phyloP scores from a whole-genome alignment of 2,329 filamentous ascomycete species.

The Penicillium frequentans region DNA sequence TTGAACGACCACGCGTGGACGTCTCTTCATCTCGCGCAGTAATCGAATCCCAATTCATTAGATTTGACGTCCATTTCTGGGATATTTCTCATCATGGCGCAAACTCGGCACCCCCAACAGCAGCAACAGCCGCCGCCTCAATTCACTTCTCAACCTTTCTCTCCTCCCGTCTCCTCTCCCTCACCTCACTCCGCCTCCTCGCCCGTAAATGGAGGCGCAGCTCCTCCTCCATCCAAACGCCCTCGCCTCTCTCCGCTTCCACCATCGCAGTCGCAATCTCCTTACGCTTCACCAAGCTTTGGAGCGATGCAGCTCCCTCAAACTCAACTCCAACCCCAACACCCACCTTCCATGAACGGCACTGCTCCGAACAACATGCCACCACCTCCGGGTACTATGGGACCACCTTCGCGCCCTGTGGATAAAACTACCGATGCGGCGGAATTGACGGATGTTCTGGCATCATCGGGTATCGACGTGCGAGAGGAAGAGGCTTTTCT shows the following conservation, averaged over 20 bases:
- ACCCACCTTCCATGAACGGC: slow-evolving; percentile 31
- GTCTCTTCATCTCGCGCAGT: slow-evolving; percentile 21
- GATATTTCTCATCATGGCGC: slow-evolving; percentile 53
- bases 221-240: slow-evolving; percentile 72
- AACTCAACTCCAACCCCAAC: slow-evolving; percentile 4
- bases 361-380: slow-evolving; percentile 55
- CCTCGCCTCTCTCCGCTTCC: slow-evolving; percentile 69
- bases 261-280: slow-evolving; percentile 56
- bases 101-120: slow-evolving; percentile 49
- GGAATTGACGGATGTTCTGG: slow-evolving; percentile 79
- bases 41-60: slow-evolving; percentile 13
- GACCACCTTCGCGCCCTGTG: slow-evolving; percentile 60
- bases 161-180: slow-evolving; percentile 61
- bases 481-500: slow-evolving; percentile 83
- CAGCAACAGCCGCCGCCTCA: slow-evolving; percentile 41
- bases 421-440: slow-evolving; percentile 57
- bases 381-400: slow-evolving; percentile 54
- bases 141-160: slow-evolving; percentile 57
- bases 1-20: slow-evolving; percentile 34
- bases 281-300: slow-evolving; percentile 63
- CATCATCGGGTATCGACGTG: slow-evolving; percentile 82
- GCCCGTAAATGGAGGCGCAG: slow-evolving; percentile 45
- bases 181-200: slow-evolving; percentile 61
- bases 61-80: slow-evolving; percentile 6
- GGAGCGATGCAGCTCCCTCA: slow-evolving; percentile 48